Evolutionary conservation across 2,329 filamentous ascomycete genomes (phyloP).

Genomic region (Penicillium fuscoglaucum): DNA sequence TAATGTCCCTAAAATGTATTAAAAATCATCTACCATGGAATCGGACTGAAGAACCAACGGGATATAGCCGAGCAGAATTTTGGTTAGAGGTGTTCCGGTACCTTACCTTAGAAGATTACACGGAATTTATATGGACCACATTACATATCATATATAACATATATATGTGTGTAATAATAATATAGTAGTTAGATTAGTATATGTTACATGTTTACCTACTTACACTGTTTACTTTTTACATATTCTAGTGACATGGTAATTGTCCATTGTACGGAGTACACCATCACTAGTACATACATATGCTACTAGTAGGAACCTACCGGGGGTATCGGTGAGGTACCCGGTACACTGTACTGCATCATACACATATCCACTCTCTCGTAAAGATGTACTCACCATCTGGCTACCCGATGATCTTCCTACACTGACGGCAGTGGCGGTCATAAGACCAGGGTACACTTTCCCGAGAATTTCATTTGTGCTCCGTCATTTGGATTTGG

Average conservation of each 20-base stretch:
- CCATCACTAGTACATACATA: too few relatives aligned
- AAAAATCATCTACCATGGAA: conserved; percentile 16
- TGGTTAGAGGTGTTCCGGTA: conserved; percentile 10
- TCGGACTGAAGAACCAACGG: conserved; percentile 11
- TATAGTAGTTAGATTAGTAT: too few relatives aligned
- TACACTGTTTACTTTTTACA: neutral
- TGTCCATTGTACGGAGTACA: neutral
- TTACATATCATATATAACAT: neutral
- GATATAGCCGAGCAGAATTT: conserved; percentile 20
- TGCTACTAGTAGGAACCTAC: neutral
- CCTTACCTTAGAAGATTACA: neutral
- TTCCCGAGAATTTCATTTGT: conserved; percentile 8
- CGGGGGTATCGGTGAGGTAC: conserved; percentile 1
- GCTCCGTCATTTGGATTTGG: conserved; percentile 4
- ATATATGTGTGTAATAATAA: too few relatives aligned
- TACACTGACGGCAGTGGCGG: conserved; percentile 27
- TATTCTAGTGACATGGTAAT: neutral
- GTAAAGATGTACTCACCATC: conserved; percentile 2
- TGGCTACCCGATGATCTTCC: conserved; percentile 22
- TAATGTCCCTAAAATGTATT: neutral
- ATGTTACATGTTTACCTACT: too few relatives aligned
- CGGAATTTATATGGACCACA: neutral
- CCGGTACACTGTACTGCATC: conserved; percentile 11
- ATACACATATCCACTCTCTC: conserved; percentile 8
- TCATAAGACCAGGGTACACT: conserved; percentile 13